Base-by-base conservation (phyloP, 495 filamentous ascomycete species). In the Schizothecium vesticola region DNA sequence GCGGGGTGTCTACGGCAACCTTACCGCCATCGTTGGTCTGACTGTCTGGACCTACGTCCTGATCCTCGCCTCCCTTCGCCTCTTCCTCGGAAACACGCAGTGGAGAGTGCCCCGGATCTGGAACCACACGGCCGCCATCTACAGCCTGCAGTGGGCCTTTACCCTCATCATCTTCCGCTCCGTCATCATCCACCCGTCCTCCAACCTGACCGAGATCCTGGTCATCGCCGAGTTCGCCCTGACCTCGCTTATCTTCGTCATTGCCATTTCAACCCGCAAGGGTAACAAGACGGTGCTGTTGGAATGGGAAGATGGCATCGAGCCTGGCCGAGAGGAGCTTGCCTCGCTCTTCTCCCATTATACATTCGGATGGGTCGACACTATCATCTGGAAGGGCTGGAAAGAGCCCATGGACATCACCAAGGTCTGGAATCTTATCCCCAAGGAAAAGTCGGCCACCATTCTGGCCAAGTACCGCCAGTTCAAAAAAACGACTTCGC, bases 91-190 rank as follows among this genome's bases (percentile, higher is more conserved):
- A 21, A 88, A 87, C 68, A 85, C 86, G 33, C 85, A 86, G 70
- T 88, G 88, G 72, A 81, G 84, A 43, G 85, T 93, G 25, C 90
- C 91, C 19, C 84, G 86, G 56, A 78, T 98, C 11, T 99, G 96
- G 96, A 92, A 93, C 70, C 95, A 99, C 78, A 98, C 96, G 0
- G 89, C 93, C 9, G 80, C 84, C 59, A 84, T 98, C n/a, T 99
- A 99, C 76, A 83, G 84, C 63, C 81, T 90, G 63, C 90, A 93
- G 73, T 97, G 95, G 91, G 72, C 94, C 33, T 89, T 94, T 73
- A 83, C 85, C 1, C 69, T 92, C 21, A 79, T 92, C 69, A 78
- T 92, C 8, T 95, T 98, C 82, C 91, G 96, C 55, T 96, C 94
- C 33, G 88, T 86, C 55, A 76, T 98, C 61, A 89, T 98, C 67